phyloP scores from a whole-genome alignment of 768 basidiomycete species.

The Leccinum uliginosum region DNA sequence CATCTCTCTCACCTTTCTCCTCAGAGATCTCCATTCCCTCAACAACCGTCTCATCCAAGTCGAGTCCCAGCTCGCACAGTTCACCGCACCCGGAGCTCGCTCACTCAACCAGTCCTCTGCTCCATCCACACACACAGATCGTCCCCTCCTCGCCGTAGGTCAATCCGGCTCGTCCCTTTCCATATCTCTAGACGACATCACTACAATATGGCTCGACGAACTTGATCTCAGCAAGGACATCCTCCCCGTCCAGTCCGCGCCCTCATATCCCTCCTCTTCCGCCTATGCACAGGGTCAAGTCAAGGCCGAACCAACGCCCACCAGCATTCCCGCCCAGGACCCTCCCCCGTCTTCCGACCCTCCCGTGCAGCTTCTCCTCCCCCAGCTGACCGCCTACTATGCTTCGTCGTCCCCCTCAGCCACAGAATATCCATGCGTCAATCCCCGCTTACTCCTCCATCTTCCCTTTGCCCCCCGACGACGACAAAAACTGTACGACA shows the following conservation, averaged over 20 bases:
- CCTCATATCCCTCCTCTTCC: constrained; percentile 13
- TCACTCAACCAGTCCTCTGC: constrained; percentile 16
- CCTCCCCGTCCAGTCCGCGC: constrained; percentile 16
- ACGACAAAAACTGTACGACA: constrained; percentile 36
- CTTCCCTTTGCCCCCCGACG: constrained; percentile 37
- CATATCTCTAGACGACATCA: constrained; percentile 53
- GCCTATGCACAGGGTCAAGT: constrained; percentile 18
- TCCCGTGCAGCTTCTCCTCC: constrained; percentile 21
- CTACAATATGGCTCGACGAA: constrained; percentile 57
- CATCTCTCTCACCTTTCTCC: neutral
- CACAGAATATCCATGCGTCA: constrained; percentile 32
- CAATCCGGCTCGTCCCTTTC: constrained; percentile 45
- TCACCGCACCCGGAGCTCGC: constrained; percentile 33
- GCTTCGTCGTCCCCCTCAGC: constrained; percentile 21
- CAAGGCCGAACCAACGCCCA: constrained; percentile 34
- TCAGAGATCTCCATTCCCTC: constrained; percentile 74
- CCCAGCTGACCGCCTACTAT: constrained; percentile 18
- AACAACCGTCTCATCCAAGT: constrained; percentile 75
- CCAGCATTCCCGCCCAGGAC: constrained; percentile 24
- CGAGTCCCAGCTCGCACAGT: constrained; percentile 54
- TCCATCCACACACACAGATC: constrained; percentile 15
- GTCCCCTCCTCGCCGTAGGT: constrained; percentile 37
- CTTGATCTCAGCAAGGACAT: constrained; percentile 37
- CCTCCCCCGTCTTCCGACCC: constrained; percentile 13
- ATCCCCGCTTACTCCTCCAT: constrained; percentile 33